Evolutionary conservation across 495 filamentous ascomycete species (phyloP), one percentile per base, ranked within the genome.

Genomic region (Recurvomyces mirabilis): DNA sequence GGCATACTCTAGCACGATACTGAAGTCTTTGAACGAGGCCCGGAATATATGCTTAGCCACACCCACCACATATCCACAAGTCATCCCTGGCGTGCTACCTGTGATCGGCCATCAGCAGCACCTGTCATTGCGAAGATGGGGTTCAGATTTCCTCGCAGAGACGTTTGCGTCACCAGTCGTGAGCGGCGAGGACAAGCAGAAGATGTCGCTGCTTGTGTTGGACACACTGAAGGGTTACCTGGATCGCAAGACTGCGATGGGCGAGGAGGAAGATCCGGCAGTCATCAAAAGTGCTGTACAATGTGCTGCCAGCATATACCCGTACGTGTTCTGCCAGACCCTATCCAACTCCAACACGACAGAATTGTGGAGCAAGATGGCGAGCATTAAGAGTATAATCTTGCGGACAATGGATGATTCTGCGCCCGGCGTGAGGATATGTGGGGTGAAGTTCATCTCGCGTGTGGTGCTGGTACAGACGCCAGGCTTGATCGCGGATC

Each of bases 381-480:
- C 74, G 37, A 71, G 78, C 10, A 91, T 96, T 64, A 98, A 98
- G 66, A 76, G 79, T 15, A 83, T 79, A 38, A 88, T 98, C 43
- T 62, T 95, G 46, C 77, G 72, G 36, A 75, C 87, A 59, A 94
- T 88, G 91, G 91, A 96, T 63, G 71, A 70, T 18, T 86, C 84
- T 9, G 68, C 75, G 3, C 68, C 76, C 7, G 78, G 84, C 0
- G 76, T 96, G 33, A 81, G 80, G 57, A 73, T 95, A 57, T 89
- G 86, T 70, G 95, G 91, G 63, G 83, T 95, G 71, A 98, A 98
- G 60, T 96, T 98, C 57, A 79, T 84, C 13, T 88, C 96, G 66
- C 75, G 84, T 20, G 86, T 96, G 26, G 82, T 98, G 32, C 81
- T 93, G 42, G 81, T 85, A 5, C 89, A 98, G 60, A 95, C 87